These are phyloP conservation scores for Suillus occidentalis DNA, from an alignment of 768 basidiomycete species.

Conservation along the genomic window DNA sequence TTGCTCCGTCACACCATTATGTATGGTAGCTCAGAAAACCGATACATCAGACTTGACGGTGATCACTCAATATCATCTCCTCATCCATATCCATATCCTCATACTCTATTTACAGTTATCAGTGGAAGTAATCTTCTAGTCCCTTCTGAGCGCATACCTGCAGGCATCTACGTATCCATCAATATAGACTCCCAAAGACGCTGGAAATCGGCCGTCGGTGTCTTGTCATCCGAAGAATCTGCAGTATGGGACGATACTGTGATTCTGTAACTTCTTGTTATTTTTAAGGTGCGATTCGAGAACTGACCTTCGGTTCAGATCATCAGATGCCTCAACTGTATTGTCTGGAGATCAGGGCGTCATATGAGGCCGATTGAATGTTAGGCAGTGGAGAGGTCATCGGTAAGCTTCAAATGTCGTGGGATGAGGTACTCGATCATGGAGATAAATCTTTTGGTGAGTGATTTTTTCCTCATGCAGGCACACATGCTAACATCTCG, in stretches of 20 bases:
- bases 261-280: neutral
- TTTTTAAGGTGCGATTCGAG: neutral
- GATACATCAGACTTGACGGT: neutral
- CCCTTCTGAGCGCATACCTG: neutral
- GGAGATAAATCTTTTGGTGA: neutral
- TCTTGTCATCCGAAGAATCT: neutral
- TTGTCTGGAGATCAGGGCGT: neutral
- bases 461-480: neutral
- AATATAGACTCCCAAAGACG: neutral
- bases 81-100: neutral
- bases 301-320: neutral
- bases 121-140: neutral
- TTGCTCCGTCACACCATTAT: neutral
- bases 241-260: neutral
- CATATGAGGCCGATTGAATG: neutral
- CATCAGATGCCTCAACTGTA: neutral
- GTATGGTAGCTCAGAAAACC: neutral
- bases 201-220: neutral
- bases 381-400: neutral
- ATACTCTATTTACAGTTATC: neutral
- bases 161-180: neutral
- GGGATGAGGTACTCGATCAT: neutral
- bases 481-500: neutral
- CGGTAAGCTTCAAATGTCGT: neutral
- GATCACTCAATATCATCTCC: neutral